A percentile compares a stretch with the other conserved stretches of the same genome.
phyloP scores from a whole-genome alignment of 2,329 filamentous ascomycete genomes.

The Ophiostoma sp. region DNA sequence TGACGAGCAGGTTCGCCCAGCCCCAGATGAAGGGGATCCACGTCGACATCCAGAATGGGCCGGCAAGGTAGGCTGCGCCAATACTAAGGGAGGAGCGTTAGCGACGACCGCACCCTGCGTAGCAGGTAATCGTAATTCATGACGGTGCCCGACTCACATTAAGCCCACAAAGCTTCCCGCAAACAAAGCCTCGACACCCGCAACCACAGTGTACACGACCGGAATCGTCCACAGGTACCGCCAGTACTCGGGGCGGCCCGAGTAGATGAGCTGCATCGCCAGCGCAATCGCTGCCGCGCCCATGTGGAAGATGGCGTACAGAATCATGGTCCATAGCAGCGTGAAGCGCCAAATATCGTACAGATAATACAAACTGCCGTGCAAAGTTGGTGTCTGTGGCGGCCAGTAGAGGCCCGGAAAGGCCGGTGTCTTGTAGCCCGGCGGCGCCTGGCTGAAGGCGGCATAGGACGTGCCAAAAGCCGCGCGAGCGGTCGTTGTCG shows the following conservation, averaged over 20 bases:
- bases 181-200: constrained; percentile 73
- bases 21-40: constrained; percentile 93
- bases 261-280: constrained; percentile 65
- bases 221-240: constrained; percentile 71
- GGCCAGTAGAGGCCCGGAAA: constrained; percentile 86
- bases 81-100: constrained; percentile 51
- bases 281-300: constrained; percentile 71
- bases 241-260: constrained; percentile 48
- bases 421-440: constrained; percentile 64
- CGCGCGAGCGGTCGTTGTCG: background rate
- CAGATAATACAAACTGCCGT: constrained; percentile 69
- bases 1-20: constrained; percentile 75
- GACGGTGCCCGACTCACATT: too few species aligned
- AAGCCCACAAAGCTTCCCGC: constrained; percentile 80
- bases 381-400: constrained; percentile 46
- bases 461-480: constrained; percentile 3
- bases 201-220: constrained; percentile 68
- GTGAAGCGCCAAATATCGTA: constrained; percentile 85
- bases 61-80: constrained; percentile 76
- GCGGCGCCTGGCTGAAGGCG: constrained; percentile 40
- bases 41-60: constrained; percentile 87
- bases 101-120: background rate
- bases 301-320: constrained; percentile 74
- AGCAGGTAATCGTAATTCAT: too few species aligned
- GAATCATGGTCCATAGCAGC: constrained; percentile 79